Evolutionary conservation across 352 stramenopile species (phyloP), one percentile per base, ranked within the genome.

Genomic region (Peronospora tabacina): DNA sequence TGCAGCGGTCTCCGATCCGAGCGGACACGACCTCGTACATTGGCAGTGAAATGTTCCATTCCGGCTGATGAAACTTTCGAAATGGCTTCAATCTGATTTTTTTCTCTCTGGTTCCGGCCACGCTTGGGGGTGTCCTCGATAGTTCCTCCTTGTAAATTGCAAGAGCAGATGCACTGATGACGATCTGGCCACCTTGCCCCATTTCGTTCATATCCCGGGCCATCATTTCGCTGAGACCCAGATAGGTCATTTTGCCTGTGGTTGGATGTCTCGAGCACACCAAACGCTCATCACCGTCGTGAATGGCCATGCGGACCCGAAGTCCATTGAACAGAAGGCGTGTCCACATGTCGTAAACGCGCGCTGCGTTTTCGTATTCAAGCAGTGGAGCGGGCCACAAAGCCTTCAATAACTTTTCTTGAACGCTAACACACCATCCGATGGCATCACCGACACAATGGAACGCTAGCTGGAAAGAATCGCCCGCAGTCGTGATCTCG

Each of bases 381-480:
- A 82, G 46, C 28, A 90, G 43, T 4, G 58, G 52, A 4, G 56
- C 43, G 0, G 80, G 77, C 80, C 80, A 90, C 15, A 65, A 38
- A 7, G 68, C 63, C 30, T 76, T 72, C 19, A 89, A 46, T 19
- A 91, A 60, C 54, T 77, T 75, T 49, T 82, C 52, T 59, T 91
- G 81, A 10, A 87, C 63, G 28, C 63, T 68, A 22, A 88, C 47
- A 40, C 74, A 87, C 57, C 62, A 92, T 12, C 37, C 61, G 20
- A 90, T 74, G 15, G 81, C 78, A 39, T 88, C 75, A 10, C 61
- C 60, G 26, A 90, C 63, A 13, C 36, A 68, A 56, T 88, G 73
- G 60, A 92, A 92, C 20, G 74, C 78, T 15, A 92, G 57, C 53
- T 92, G 74, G 51, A 92, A 92, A 12, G 81, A 73, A 49, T 91